Conservation (phyloP, 441 rosid species). For the Lepidium campestre region DNA sequence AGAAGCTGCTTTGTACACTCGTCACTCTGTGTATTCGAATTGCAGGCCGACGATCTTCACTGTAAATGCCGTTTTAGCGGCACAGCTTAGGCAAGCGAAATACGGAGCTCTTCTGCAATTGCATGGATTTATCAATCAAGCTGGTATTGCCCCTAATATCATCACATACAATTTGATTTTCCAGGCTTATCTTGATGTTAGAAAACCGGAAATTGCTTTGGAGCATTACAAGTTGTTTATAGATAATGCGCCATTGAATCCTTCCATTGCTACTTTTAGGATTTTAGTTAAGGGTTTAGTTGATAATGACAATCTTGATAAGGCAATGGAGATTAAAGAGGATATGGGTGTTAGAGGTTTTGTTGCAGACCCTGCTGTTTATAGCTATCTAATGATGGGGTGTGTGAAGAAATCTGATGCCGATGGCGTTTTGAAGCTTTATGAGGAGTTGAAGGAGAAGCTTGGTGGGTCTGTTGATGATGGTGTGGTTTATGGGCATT, state of each 20-base stretch:
- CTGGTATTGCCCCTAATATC: constrained; percentile 73
- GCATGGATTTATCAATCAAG: constrained; percentile 71
- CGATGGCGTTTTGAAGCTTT: constrained; percentile 58
- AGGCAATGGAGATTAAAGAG: constrained; percentile 78
- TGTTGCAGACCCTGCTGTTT: constrained; percentile 52
- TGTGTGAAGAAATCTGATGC: constrained; percentile 43
- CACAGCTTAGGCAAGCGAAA: constrained; percentile 73
- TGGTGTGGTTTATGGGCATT: constrained; percentile 73
- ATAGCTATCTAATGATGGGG: constrained; percentile 69
- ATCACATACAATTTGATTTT: constrained; percentile 69
- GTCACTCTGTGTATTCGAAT: constrained; percentile 91
- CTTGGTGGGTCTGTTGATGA: constrained; percentile 57
- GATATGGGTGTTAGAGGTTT: constrained; percentile 63
- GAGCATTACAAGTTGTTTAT: constrained; percentile 68
- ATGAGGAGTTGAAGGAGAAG: constrained; percentile 75
- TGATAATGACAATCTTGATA: constrained; percentile 63
- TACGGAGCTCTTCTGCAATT: constrained; percentile 68
- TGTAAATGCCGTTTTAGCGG: constrained; percentile 76
- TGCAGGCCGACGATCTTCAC: constrained; percentile 84
- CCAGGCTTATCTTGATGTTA: constrained; percentile 76
- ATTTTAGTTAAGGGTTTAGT: constrained; percentile 76
- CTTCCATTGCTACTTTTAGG: constrained; percentile 69
- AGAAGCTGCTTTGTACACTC: constrained; percentile 84
- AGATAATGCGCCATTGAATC: constrained; percentile 64
- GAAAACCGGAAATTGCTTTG: constrained; percentile 68